These are phyloP conservation scores for Austroboletus novae-zelandiae DNA, from an alignment of 1,284 basidiomycete genomes.

Conservation along the genomic window DNA sequence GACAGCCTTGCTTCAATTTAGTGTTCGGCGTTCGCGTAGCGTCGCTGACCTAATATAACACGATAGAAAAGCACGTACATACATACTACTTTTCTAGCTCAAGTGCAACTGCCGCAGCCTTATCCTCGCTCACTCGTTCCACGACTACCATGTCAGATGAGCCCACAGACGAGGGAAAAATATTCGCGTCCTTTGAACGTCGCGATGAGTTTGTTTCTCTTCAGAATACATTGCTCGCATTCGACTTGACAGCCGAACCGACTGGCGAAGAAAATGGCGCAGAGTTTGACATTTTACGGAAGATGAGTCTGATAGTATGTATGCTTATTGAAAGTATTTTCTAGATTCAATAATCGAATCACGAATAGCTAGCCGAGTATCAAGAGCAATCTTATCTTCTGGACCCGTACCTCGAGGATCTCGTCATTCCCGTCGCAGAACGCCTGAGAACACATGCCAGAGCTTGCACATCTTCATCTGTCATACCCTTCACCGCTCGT, in stretches of 20 bases:
- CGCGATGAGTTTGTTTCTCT: slow-evolving; percentile 54
- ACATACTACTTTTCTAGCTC: too few relatives aligned
- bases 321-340: slow-evolving; percentile 4
- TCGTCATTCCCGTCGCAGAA: slow-evolving; percentile 78
- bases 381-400: slow-evolving; percentile 93
- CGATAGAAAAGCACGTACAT: too few relatives aligned
- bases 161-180: slow-evolving; percentile 37
- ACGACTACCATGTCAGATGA: slow-evolving; percentile 35
- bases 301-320: slow-evolving; percentile 36
- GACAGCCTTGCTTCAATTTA: too few relatives aligned
- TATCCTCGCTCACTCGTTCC: neutral
- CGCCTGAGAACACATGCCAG: slow-evolving; percentile 62
- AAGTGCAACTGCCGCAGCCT: neutral
- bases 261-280: slow-evolving; percentile 47
- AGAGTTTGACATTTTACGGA: slow-evolving; percentile 42
- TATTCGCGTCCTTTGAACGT: slow-evolving; percentile 60
- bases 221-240: slow-evolving; percentile 51
- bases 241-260: slow-evolving; percentile 48
- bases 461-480: slow-evolving; percentile 36
- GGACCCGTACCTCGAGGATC: slow-evolving; percentile 89
- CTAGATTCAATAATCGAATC: slow-evolving; percentile 1
- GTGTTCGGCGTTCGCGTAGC: too few relatives aligned
- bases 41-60: slow-evolving; percentile 25
- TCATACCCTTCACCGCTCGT: slow-evolving; percentile 39
- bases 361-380: slow-evolving; percentile 76